phyloP scores from a whole-genome alignment of 148 eudicot genomes.

The Polygonum aviculare region DNA sequence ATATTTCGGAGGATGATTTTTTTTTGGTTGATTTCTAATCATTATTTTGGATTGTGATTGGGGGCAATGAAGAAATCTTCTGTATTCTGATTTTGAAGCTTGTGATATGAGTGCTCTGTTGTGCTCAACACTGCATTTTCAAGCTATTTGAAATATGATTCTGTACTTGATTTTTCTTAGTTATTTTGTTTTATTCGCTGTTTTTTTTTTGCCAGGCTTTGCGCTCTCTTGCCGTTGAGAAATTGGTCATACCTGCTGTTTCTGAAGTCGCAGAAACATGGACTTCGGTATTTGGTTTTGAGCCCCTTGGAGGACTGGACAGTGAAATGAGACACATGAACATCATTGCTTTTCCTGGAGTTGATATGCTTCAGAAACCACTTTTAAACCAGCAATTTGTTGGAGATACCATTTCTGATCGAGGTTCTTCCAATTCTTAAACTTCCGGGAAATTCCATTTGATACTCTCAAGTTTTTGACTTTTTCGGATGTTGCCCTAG shows the following conservation, averaged over 20 bases:
- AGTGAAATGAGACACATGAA: constrained; percentile 60
- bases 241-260: constrained; percentile 83
- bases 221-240: constrained; percentile 56
- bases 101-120: not conserved
- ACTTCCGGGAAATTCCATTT: too few species aligned
- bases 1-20: too few species aligned
- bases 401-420: not conserved
- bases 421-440: not conserved
- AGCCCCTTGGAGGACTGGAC: constrained; percentile 48
- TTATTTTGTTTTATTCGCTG: not conserved
- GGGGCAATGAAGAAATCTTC: not conserved
- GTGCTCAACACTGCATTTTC: not conserved
- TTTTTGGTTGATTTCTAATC: too few species aligned
- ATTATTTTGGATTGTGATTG: not conserved
- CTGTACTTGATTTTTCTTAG: not conserved
- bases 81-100: not conserved
- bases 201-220: constrained; percentile 48
- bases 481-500: too few species aligned
- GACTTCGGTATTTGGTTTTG: constrained; percentile 78
- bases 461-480: too few species aligned
- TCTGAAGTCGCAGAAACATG: constrained; percentile 66
- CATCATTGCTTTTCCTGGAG: constrained; percentile 87
- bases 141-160: not conserved
- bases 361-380: constrained; percentile 79
- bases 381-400: not conserved